Base-by-base conservation (phyloP, 768 basidiomycete genomes). In the Tricholoma furcatifolium region DNA sequence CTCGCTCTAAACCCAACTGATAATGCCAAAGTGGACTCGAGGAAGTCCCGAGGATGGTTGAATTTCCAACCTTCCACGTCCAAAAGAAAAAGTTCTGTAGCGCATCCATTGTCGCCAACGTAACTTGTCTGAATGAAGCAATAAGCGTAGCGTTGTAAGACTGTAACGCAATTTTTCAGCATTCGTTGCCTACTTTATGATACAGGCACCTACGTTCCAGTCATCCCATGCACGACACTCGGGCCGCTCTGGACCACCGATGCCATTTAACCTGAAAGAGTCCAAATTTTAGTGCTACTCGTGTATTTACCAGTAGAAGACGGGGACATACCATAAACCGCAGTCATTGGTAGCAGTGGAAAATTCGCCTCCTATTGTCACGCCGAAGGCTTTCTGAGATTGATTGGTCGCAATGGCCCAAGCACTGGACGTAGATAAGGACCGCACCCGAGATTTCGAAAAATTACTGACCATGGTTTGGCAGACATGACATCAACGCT, bases 81-180 rank as follows among this genome's bases (percentile, higher is more conserved):
- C 93, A 97, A 77, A 92, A 95, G 78, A 95, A 96, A 78, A 81
- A 94, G 68, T 95, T 88, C 75, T 93, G 87, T 18, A 95, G 75
- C 21, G 92, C 87, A 60, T 93, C 91, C 92, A 96, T 96, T 53
- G 86, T 84, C 20, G 87, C 82, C 61, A 89, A 64, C 4, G 88
- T 82, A 47, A 93, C 85, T 54, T 85, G 71, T 70, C 78, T 75
- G 51, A 91, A 73, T 31, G 74, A 73, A 11, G 71, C 67, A 67
- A 91, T 87, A 60, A 78, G 80, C 18, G 76, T 72, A 23, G 74
- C 63, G 49, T 79, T 68, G 75, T 87, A 95, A 17, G 67, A 75
- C 71, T 83, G 58, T 14, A 57, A 6, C 21, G 40, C 20, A 15
- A 17, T 27, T 11, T 43, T 15, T n/a, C 7, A 18, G 17, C n/a